Conservation (phyloP, 768 basidiomycete species). For the Epithele typhae region DNA sequence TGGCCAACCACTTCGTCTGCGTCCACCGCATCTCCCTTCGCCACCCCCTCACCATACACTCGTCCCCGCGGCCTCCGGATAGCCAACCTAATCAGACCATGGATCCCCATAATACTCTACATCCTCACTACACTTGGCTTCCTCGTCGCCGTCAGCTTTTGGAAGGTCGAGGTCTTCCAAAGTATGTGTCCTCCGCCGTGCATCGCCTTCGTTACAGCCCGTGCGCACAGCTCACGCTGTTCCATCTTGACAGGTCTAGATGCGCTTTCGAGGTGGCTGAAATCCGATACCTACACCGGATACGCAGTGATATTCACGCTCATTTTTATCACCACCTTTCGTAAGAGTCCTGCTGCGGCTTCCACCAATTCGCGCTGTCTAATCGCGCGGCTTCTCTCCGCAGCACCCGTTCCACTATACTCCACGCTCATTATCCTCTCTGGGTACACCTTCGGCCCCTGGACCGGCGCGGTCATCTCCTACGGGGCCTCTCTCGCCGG, state of each 20-base stretch:
- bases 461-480: conserved; percentile 80
- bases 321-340: conserved; percentile 85
- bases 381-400: no score
- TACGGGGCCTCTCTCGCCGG: conserved; percentile 84
- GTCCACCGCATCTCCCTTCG: conserved; percentile 6
- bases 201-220: conserved; percentile 9
- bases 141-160: conserved; percentile 76
- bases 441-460: conserved; percentile 86
- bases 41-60: conserved; percentile 19
- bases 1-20: conserved; percentile 9
- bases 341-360: no score
- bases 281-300: conserved; percentile 66
- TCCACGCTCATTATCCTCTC: conserved; percentile 90
- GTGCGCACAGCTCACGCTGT: conserved; percentile 9
- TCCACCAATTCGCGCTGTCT: no score
- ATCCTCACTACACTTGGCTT: conserved; percentile 74
- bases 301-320: conserved; percentile 75
- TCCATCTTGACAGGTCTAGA: conserved; percentile 60
- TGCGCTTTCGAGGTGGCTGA: conserved; percentile 73
- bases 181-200: conserved; percentile 43
- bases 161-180: conserved; percentile 76
- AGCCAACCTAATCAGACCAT: conserved; percentile 60
- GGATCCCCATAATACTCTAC: conserved; percentile 77
- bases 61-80: conserved; percentile 42
- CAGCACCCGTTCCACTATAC: conserved; percentile 88